Base-by-base conservation (phyloP, 306 rosid species). In the Heteromeles arbutifolia region DNA sequence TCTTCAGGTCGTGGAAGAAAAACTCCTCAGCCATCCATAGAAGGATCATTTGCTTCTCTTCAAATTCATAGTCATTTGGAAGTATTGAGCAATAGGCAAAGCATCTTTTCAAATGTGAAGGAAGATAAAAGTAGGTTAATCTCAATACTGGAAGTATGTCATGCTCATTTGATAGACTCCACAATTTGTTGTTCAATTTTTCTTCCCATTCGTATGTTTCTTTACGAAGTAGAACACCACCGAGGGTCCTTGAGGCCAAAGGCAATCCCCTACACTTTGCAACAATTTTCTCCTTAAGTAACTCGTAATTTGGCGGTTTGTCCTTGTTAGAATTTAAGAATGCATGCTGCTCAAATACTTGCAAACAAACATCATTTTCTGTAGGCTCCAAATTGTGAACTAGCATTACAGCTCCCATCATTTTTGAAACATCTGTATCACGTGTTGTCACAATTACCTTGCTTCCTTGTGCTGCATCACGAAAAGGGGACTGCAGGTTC, bases 391-490 rank as follows among this genome's bases (percentile, higher is more conserved):
- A n/a, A 0, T 12, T 5, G 73, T 70, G 48, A 25, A 26, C 6
- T 4, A 29, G 56, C 17, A 6, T 50, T 19, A 21, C 11, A 3
- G 70, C 77, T 6, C 44, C 37, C 62, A 69, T 31, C 21, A 5
- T 26, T 37, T 70, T 62, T 37, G 82, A 81, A 64, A 85, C 84
- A 7, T 11, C 1, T 45, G 57, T 34, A 53, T 63, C 22, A 1
- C 83, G 76, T 26, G 85, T 78, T 22, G 85, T 78, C 17, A 84
- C 58, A 18, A 84, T 19, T 11, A 84, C 65, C 44, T 68, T 78
- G 39, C 78, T 25, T 31, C 80, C 78, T 5, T 14, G 10, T 4
- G 56, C 57, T 4, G 70, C 85, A 17, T 2, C 34, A 2, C 37
- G 22, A 37, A 79, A 72, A 14, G 86, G 66, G 0, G 2, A 34